phyloP scores from a whole-genome alignment of 2,329 filamentous ascomycete species.

The Pleurostoma richardsiae region DNA sequence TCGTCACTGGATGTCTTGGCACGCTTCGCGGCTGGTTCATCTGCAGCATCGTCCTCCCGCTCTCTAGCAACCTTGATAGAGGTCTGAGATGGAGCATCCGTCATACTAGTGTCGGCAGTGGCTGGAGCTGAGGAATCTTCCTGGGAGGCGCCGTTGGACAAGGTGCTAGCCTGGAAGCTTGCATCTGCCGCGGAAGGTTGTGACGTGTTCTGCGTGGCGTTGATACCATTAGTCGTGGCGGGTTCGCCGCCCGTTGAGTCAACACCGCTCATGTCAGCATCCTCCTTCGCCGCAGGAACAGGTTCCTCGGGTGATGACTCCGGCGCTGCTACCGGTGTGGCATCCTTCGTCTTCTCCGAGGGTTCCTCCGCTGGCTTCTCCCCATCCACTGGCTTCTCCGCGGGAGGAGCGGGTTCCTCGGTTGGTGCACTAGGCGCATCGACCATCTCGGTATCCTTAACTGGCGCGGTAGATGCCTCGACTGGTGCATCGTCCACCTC shows the following conservation, averaged over 20 bases:
- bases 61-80: slow-evolving; percentile 64
- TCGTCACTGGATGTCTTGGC: slow-evolving; percentile 51
- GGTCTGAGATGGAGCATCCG: slow-evolving; percentile 28
- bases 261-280: no score
- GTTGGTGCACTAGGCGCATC: slow-evolving; percentile 17
- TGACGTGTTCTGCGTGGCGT: no score
- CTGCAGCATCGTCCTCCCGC: slow-evolving; percentile 67
- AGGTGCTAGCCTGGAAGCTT: no score
- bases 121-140: slow-evolving; percentile 16
- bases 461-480: background rate
- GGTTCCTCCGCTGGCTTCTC: background rate
- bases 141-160: slow-evolving; percentile 21
- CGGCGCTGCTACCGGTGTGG: background rate
- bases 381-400: slow-evolving; percentile 2
- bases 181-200: no score
- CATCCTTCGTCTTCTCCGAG: background rate
- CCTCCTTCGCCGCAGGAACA: background rate
- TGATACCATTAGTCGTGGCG: no score
- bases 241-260: no score
- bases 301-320: background rate
- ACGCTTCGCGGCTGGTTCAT: slow-evolving; percentile 72
- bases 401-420: slow-evolving; percentile 6
- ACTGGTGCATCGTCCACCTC: no score
- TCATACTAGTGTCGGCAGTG: slow-evolving; percentile 35
- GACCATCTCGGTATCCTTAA: slow-evolving; percentile 21